Evolutionary conservation across 2,329 filamentous ascomycete species (phyloP), one percentile per base, ranked within the genome.

Genomic region (Aspergillus fumigatiaffinis): DNA sequence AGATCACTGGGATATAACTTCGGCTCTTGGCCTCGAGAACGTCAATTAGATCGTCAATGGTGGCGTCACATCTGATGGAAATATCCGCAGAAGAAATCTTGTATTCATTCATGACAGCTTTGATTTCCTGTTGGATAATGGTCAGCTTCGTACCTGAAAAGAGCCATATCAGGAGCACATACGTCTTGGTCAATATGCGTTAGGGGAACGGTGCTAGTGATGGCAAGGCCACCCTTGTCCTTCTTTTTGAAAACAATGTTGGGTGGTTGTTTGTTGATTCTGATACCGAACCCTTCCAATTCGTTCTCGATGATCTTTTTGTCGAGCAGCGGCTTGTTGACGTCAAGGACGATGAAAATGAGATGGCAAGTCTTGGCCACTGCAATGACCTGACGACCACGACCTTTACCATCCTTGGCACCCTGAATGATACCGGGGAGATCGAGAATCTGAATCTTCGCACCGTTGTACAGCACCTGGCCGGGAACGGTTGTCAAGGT

Each of bases 241-340:
- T 99, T 99, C 83, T 99, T 99, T 79, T 88, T 95, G 82, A 97
- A 96, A n/a, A 94, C 90, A 70, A 99, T 99, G 74, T 99, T 99
- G 44, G 94, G 94, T 26, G 94, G 94, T 67, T 87, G 80, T 81
- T 97, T 99, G 82, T 99, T 99, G 80, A 97, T 93, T 56, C 94
- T 86, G 72, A 99, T 97, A 35, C 94, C 94, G 69, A 99, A 99
- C 7, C 94, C 94, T 75, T 99, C 94, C 73, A 99, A 78, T 79
- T 99, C 94, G 52, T 86, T 83, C 78, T 99, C 94, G 70, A 99
- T 99, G 62, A 99, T 83, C 60, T 91, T 86, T 82, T 99, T 99
- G 78, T 99, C 94, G 17, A 93, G 96, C 67, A 99, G 80, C 25
- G 94, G 94, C 78, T 99, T 99, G 79, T 97, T 97, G 70, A 99